Evolutionary conservation across 2,329 filamentous ascomycete genomes (phyloP).

Genomic region (Tolypocladium ophioglossoides): DNA sequence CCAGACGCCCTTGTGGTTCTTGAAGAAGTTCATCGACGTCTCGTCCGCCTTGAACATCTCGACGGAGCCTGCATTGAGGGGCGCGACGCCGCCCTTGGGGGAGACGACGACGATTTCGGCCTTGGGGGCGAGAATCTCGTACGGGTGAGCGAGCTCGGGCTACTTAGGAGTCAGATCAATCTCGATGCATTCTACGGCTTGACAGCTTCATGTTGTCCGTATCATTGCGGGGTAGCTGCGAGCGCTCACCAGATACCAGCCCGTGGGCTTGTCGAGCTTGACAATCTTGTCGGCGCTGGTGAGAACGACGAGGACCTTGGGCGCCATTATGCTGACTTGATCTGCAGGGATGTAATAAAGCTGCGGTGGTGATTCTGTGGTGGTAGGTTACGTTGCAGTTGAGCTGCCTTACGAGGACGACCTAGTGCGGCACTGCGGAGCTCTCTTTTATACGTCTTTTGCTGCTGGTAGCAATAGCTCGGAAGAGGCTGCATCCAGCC

Average conservation of each 20-base stretch:
- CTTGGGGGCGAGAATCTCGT: constrained; percentile 44
- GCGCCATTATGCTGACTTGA: constrained; percentile 26
- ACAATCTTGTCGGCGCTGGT: constrained; percentile 47
- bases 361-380: neutral
- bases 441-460: neutral
- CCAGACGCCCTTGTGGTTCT: constrained; percentile 49
- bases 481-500: neutral
- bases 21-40: constrained; percentile 41
- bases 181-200: neutral
- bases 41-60: constrained; percentile 43
- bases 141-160: constrained; percentile 56
- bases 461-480: neutral
- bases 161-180: constrained; percentile 10
- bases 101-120: constrained; percentile 48
- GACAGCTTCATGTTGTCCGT: neutral
- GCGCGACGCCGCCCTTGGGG: constrained; percentile 49
- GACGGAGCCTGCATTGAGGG: constrained; percentile 49
- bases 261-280: constrained; percentile 44
- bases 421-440: neutral
- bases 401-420: neutral
- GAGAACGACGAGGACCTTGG: constrained; percentile 60
- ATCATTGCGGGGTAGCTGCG: neutral
- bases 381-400: neutral
- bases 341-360: neutral
- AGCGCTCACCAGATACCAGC: constrained; percentile 55